Conservation (phyloP, 768 basidiomycete species). For the Podaxis sp. region DNA sequence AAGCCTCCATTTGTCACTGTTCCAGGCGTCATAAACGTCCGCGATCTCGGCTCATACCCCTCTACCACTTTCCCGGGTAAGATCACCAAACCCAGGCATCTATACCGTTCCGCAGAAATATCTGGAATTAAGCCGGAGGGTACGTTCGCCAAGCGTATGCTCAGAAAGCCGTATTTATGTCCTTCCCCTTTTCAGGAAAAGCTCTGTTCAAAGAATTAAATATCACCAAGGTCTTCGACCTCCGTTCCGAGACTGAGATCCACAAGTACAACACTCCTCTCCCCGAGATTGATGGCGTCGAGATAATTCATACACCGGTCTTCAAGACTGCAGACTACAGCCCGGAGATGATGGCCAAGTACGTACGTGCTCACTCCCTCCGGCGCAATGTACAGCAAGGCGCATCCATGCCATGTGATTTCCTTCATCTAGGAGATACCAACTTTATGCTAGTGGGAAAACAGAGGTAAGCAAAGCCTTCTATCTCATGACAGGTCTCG, state of each 20-base stretch:
- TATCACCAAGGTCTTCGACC: conserved; percentile 68
- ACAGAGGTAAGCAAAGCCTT: conserved; percentile 51
- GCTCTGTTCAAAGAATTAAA: conserved; percentile 56
- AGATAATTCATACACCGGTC: conserved; percentile 63
- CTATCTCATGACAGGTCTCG: neutral
- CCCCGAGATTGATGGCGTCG: conserved; percentile 62
- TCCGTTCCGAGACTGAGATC: conserved; percentile 80
- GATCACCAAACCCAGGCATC: conserved; percentile 53
- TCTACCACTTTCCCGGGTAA: conserved; percentile 44
- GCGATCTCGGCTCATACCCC: conserved; percentile 68
- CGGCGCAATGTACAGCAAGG: conserved; percentile 16
- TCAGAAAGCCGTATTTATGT: neutral
- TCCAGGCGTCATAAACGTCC: conserved; percentile 72
- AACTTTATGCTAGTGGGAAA: conserved; percentile 77
- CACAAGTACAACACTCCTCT: conserved; percentile 66
- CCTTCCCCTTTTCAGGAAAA: conserved; percentile 44
- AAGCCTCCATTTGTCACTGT: conserved; percentile 68
- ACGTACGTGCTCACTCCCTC: conserved; percentile 41
- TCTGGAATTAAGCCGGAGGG: conserved; percentile 71
- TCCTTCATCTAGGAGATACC: conserved; percentile 50
- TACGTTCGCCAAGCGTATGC: conserved; percentile 20
- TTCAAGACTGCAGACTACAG: conserved; percentile 75
- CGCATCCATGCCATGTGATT: conserved; percentile 23
- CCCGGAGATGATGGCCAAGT: conserved; percentile 83
- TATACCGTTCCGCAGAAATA: conserved; percentile 73